phyloP scores from a whole-genome alignment of 2,329 filamentous ascomycete species.

The Trichoderma atroviride region DNA sequence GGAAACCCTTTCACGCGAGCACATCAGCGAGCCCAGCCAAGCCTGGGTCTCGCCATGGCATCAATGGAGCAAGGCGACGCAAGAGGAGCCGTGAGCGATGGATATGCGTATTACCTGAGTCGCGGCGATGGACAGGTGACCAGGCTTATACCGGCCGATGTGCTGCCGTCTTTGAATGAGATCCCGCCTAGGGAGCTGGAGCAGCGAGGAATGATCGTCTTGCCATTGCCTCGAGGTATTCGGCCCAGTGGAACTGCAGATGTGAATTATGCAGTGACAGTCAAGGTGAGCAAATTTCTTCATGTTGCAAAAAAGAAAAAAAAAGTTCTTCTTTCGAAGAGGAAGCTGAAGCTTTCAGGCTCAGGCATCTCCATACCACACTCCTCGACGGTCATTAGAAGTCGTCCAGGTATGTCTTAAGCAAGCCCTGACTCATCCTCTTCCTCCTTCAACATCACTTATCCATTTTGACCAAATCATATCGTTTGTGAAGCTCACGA shows the following conservation, averaged over 20 bases:
- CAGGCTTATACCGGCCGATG: conserved; percentile 58
- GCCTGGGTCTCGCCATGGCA: not conserved
- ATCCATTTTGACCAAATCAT: not conserved
- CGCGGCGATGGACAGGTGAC: conserved; percentile 58
- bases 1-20: not conserved
- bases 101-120: conserved; percentile 55
- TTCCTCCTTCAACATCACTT: conserved; percentile 28
- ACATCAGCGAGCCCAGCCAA: not conserved
- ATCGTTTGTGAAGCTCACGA: not conserved
- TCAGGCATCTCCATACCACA: conserved; percentile 32
- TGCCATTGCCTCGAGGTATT: conserved; percentile 46
- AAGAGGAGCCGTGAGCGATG: conserved; percentile 15
- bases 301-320: too few relatives aligned
- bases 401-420: conserved; percentile 39
- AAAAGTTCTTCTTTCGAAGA: not conserved
- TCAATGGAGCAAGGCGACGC: not conserved
- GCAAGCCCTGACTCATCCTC: not conserved
- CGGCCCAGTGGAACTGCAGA: conserved; percentile 44
- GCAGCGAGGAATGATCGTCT: conserved; percentile 49
- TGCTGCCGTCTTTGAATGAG: conserved; percentile 49
- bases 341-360: conserved; percentile 38
- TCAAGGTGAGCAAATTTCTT: conserved; percentile 44
- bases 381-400: conserved; percentile 34
- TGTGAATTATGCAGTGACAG: conserved; percentile 41
- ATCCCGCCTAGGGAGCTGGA: conserved; percentile 47